phyloP scores from a whole-genome alignment of 2,329 filamentous ascomycete species.

The Myriosclerotinia duriaeana region DNA sequence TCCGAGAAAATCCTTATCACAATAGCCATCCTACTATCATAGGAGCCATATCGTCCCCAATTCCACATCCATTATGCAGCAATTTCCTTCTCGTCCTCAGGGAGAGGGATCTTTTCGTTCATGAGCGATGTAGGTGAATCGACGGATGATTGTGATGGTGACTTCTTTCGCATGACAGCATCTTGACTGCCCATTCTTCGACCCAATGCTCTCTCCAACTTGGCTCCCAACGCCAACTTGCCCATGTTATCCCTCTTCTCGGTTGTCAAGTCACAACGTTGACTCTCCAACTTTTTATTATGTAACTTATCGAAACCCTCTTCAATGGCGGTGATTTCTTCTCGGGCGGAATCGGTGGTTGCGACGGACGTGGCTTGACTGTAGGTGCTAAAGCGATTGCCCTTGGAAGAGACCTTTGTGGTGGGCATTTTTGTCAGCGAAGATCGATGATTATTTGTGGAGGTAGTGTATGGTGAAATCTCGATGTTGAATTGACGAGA shows the following conservation, averaged over 20 bases:
- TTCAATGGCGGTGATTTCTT: conserved; percentile 60
- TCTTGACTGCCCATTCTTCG: conserved; percentile 71
- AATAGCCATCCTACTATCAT: conserved; percentile 3
- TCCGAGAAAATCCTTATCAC: conserved; percentile 14
- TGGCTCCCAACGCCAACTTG: conserved; percentile 71
- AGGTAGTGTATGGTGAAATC: conserved; percentile 10
- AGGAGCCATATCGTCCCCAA: conserved; percentile 10
- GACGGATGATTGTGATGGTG: conserved; percentile 11
- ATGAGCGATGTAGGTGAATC: conserved; percentile 8
- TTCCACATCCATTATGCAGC: not conserved
- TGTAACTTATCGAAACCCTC: conserved; percentile 66
- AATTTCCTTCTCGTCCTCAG: conserved; percentile 13
- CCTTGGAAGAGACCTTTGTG: conserved; percentile 51
- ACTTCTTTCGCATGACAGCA: conserved; percentile 56
- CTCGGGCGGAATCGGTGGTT: conserved; percentile 39
- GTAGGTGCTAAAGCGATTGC: conserved; percentile 51
- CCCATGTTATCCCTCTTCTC: conserved; percentile 68
- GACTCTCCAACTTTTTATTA: conserved; percentile 65
- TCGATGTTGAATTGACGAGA: conserved; percentile 12
- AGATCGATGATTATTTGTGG: conserved; percentile 1
- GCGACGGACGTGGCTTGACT: conserved; percentile 46
- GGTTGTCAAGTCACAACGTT: conserved; percentile 63
- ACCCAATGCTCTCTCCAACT: conserved; percentile 67
- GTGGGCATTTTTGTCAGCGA: conserved; percentile 40
- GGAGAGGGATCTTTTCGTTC: conserved; percentile 6